Evolutionary conservation across 192 early-diverging fungal genomes (phyloP).

Genomic region (Umbelopsis sp.): DNA sequence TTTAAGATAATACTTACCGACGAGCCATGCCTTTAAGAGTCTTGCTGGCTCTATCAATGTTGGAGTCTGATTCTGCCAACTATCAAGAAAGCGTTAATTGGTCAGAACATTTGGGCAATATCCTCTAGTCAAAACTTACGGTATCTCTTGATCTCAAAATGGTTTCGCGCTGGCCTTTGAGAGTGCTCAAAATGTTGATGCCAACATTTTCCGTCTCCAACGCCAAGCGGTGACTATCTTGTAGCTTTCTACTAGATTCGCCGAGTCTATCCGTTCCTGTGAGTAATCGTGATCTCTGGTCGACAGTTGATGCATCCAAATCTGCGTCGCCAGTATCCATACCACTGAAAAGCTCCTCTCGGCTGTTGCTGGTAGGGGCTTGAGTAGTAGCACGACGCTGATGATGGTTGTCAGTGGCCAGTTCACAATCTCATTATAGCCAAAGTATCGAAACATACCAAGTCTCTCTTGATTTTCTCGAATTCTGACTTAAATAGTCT

Average conservation of each 20-base stretch:
- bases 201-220: constrained; percentile 92
- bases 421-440: no score
- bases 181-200: constrained; percentile 77
- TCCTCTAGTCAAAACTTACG: constrained; percentile 47
- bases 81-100: constrained; percentile 36
- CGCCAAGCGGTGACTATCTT: constrained; percentile 87
- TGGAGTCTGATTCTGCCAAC: constrained; percentile 78
- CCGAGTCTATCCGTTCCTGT: constrained; percentile 86
- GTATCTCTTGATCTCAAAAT: constrained; percentile 84
- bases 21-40: constrained; percentile 76
- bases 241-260: constrained; percentile 75
- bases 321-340: constrained; percentile 43
- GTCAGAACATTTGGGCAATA: background rate
- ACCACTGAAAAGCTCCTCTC: constrained; percentile 66
- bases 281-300: constrained; percentile 80
- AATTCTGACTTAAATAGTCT: constrained; percentile 78
- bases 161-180: constrained; percentile 90
- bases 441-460: constrained; percentile 49
- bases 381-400: constrained; percentile 52
- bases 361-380: constrained; percentile 48
- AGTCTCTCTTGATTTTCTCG: constrained; percentile 77
- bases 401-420: background rate
- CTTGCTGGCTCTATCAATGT: constrained; percentile 68
- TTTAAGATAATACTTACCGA: constrained; percentile 51
- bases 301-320: constrained; percentile 62